Base-by-base conservation (phyloP, 2,329 filamentous ascomycete species). In the Conoideocrella luteorostrata region DNA sequence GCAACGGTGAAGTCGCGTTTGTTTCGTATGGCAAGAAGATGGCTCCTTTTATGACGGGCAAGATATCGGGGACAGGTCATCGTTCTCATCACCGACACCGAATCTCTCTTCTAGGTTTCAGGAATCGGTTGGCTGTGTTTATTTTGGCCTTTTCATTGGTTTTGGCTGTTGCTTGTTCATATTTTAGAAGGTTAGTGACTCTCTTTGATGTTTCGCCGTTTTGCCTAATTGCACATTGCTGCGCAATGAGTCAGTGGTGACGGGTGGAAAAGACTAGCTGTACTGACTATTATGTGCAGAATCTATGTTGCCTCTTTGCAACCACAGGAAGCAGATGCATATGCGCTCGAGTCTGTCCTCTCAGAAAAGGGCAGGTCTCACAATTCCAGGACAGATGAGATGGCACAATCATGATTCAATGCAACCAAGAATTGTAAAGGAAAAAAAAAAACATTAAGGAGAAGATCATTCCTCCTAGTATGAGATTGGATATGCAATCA, bases 1-100 rank as follows among this genome's bases (percentile, higher is more conserved):
- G 40, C 35, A 48, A 52, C n/a, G 50, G 47, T 30, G 47, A 54
- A 2, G 5, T 54, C 18, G 34, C 54, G 38, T 26, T 47, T 3
- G 12, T 45, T 3, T 21, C 45, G 4, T 44, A 45, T 22, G 45
- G 37, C 22, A 22, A 28, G 7, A 43, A 41, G 5, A 15, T 24
- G 4, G 7, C 30, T 7, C 38, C 38, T 33, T 20, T 44, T 9
- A 17, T 29, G 2, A 17, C n/a, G 6, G 34, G 17, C 22, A 20
- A 21, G 4, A 15, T 13, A 2, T 35, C 22, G 20, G 21, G 34
- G 34, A 33, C 33, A 6, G 26, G 32, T 5, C n/a, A 36, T 18
- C 23, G 22, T 22, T 29, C 17, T 13, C 46, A 17, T 5, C 29
- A 29, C 15, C 30, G 23, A 13, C 46, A 47, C 28, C 37, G 39